Evolutionary conservation across 345 rosid genomes (phyloP), one percentile per base, ranked within the genome.

Genomic region (Cardamine chenopodiifolia): DNA sequence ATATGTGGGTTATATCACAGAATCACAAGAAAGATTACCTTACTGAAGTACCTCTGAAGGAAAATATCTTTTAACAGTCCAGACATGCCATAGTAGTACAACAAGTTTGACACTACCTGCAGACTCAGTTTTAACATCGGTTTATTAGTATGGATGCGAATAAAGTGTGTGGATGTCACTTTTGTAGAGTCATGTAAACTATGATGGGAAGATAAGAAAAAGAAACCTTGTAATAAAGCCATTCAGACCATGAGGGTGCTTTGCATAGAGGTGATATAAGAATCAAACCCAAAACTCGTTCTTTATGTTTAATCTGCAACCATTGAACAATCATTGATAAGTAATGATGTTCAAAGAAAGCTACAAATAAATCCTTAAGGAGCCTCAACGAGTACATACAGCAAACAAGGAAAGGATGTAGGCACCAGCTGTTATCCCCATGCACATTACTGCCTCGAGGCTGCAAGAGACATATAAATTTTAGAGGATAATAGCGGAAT

Each of bases 401-500:
- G 97, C 98, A 80, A 95, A 95, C 47, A 90, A 79, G 42, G 89
- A 86, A 73, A 95, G 89, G 72, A 95, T 77, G 84, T 90, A 92
- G 71, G 98, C 99, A 77, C 99, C 97, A 1, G 97, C 96, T 14
- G 97, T 89, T 48, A 92, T 92, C 68, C 97, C 99, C 96, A 92
- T 88, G 79, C 99, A 95, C 97, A 92, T 95, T 40, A 95, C 97
- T 48, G 90, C 80, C 53, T 88, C 92, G 60, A 92, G 96, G 83
- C 99, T 94, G 83, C 78, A 78, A 60, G 53, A 61, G 39, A 50
- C 35, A 22, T 59, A 59, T 26, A 67, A 25, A 59, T 10, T 5
- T 14, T 54, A 32, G 28, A 66, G 60, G 52, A 57, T 15, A 6
- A 8, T 22, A 54, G 34, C 4, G 48, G 20, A 8, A 35, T 20